Base-by-base conservation (phyloP, 306 rosid genomes). In the Oemleria cerasiformis region DNA sequence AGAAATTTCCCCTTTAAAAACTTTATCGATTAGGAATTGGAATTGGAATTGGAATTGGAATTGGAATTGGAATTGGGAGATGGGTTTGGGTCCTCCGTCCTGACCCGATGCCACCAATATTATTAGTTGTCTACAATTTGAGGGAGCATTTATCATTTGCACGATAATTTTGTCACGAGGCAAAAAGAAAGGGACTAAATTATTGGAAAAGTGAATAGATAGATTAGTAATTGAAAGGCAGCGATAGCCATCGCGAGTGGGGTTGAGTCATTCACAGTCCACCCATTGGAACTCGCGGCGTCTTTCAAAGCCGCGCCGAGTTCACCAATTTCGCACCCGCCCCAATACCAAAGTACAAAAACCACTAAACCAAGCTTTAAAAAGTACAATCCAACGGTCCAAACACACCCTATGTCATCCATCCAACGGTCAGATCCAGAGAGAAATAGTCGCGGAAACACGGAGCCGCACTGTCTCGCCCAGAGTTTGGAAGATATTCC, bases 391-490 rank as follows among this genome's bases (percentile, higher is more conserved):
- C 76, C 41, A 48, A 63, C 75, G 81, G 77, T 8, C 5, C 9
- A n/a, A 19, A 13, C 8, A 9, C 13, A 0, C 5, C 1, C 1
- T 23, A 34, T 20, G 4, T 11, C 45, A 56, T 1, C 0, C 50
- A 71, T 77, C 69, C 61, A 64, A 80, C 71, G 81, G 68, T 38
- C 0, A 2, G 49, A 50, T 7, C 15, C 13, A 47, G 8, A 39
- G 21, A 65, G 13, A 70, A 42, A 49, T 68, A 20, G 56, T 55
- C 69, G 86, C 88, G 90, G 88, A 83, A 81, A 88, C 88, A 83
- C 85, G 92, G 84, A 79, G 92, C 85, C 92, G 90, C 90, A 74
- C 85, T 56, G 65, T 15, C 55, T 77, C 38, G 81, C 92, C 84
- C 85, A 79, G 83, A 85, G 85, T 79, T 83, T 74, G 92, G 90